phyloP scores from a whole-genome alignment of 1,284 basidiomycete genomes.

The Tylopilus orsonianus region DNA sequence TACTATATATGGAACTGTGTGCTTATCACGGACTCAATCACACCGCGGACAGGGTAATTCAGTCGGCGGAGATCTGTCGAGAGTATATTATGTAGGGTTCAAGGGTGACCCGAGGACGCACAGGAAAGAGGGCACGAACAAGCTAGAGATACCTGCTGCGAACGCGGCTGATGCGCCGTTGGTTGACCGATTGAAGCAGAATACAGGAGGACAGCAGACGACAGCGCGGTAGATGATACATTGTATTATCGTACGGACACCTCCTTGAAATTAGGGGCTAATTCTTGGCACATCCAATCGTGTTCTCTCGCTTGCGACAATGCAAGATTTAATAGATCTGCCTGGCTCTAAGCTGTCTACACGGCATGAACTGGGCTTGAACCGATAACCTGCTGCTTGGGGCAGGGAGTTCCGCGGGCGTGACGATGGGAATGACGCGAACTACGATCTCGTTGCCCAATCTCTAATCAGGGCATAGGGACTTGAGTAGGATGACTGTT shows the following conservation, averaged over 20 bases:
- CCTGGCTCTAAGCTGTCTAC: too few species aligned
- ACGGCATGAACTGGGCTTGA: too few species aligned
- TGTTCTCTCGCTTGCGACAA: too few species aligned
- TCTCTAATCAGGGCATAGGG: too few species aligned
- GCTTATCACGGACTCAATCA: slow-evolving; percentile 19
- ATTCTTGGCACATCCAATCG: too few species aligned
- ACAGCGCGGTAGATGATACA: slow-evolving; percentile 24
- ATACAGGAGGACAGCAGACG: slow-evolving; percentile 38
- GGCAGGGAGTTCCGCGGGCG: too few species aligned
- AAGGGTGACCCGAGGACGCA: slow-evolving; percentile 65
- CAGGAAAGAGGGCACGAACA: slow-evolving; percentile 58
- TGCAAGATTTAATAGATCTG: too few species aligned
- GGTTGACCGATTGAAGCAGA: slow-evolving; percentile 60
- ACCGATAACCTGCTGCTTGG: too few species aligned
- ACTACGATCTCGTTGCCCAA: too few species aligned
- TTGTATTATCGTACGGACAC: slow-evolving; percentile 7
- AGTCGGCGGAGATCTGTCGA: slow-evolving; percentile 57
- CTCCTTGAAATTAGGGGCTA: too few species aligned
- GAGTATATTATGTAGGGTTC: slow-evolving; percentile 80
- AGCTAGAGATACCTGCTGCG: slow-evolving; percentile 69
- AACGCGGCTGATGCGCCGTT: slow-evolving; percentile 67
- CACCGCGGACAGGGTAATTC: slow-evolving; percentile 55
- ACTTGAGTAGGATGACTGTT: too few species aligned
- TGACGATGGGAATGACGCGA: too few species aligned
- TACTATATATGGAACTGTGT: slow-evolving; percentile 23